Percentiles rank a stretch among this genome's conserved stretches.
phyloP scores from a whole-genome alignment of 352 stramenopile species.

The Pythium grandisporangium region DNA sequence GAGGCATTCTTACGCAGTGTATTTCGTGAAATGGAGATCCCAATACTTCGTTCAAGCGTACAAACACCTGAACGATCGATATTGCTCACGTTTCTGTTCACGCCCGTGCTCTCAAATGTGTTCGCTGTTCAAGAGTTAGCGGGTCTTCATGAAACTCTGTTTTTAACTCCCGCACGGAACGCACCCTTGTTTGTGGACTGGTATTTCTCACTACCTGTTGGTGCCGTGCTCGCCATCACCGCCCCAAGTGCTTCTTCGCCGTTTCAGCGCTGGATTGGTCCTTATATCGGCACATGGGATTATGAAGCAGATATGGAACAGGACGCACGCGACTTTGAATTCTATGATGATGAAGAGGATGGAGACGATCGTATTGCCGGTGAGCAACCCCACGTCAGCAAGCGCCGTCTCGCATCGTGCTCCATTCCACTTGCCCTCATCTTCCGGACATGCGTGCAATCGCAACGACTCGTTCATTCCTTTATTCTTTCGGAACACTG shows the following conservation, averaged over 20 bases:
- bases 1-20: conserved; percentile 46
- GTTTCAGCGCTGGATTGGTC: conserved; percentile 67
- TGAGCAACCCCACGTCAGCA: conserved; percentile 15
- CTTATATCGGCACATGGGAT: conserved; percentile 37
- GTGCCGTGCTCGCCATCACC: conserved; percentile 42
- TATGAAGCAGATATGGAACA: conserved; percentile 20
- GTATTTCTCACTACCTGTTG: conserved; percentile 71
- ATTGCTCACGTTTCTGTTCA: conserved; percentile 56
- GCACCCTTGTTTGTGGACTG: conserved; percentile 67
- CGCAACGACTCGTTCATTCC: conserved; percentile 50
- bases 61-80: conserved; percentile 16
- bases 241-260: conserved; percentile 57
- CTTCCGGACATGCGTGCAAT: conserved; percentile 56
- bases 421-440: conserved; percentile 25
- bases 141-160: conserved; percentile 46
- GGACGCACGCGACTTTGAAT: conserved; percentile 19
- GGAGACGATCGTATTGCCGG: too few relatives aligned
- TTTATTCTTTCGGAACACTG: conserved; percentile 67
- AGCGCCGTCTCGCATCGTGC: conserved; percentile 31
- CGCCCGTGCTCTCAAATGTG: conserved; percentile 65
- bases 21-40: conserved; percentile 30
- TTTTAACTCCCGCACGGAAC: conserved; percentile 32
- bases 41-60: conserved; percentile 32
- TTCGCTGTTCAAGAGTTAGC: conserved; percentile 78
- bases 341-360: too few relatives aligned